Conservation (phyloP, 768 basidiomycete species). For the Lactifluus volemus region DNA sequence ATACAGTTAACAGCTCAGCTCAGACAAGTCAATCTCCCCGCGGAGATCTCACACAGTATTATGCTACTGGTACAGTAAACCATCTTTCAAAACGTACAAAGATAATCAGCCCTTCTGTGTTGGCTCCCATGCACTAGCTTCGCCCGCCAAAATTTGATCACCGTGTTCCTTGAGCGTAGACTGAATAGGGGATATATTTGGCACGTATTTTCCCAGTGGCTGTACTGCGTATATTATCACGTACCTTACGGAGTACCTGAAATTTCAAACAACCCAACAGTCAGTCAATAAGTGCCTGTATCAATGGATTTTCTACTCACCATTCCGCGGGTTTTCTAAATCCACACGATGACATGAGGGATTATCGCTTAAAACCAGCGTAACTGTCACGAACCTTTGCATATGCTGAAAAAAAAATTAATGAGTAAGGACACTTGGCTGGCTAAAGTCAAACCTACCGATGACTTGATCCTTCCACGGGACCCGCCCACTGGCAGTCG, state of each 20-base stretch:
- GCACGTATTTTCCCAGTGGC: too few species aligned
- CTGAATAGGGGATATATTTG: slow-evolving; percentile 18
- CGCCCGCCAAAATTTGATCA: slow-evolving; percentile 43
- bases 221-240: not conserved
- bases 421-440: not conserved
- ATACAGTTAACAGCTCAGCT: too few species aligned
- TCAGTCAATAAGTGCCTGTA: not conserved
- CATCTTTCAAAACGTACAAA: too few species aligned
- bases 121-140: slow-evolving; percentile 22
- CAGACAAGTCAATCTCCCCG: too few species aligned
- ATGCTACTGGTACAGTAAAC: too few species aligned
- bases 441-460: slow-evolving; percentile 29
- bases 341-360: not conserved
- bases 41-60: too few species aligned
- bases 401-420: not conserved
- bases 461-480: slow-evolving; percentile 55
- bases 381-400: slow-evolving; percentile 8
- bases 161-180: slow-evolving; percentile 44
- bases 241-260: slow-evolving; percentile 15
- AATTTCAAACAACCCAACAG: not conserved
- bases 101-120: slow-evolving; percentile 2
- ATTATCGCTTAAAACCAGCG: not conserved
- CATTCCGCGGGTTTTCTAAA: slow-evolving; percentile 12
- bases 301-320: not conserved
- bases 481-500: slow-evolving; percentile 25